Evolutionary conservation across 805 yeast genomes (phyloP), one percentile per base, ranked within the genome.

Genomic region (Maudiozyma pseudohumilis): DNA sequence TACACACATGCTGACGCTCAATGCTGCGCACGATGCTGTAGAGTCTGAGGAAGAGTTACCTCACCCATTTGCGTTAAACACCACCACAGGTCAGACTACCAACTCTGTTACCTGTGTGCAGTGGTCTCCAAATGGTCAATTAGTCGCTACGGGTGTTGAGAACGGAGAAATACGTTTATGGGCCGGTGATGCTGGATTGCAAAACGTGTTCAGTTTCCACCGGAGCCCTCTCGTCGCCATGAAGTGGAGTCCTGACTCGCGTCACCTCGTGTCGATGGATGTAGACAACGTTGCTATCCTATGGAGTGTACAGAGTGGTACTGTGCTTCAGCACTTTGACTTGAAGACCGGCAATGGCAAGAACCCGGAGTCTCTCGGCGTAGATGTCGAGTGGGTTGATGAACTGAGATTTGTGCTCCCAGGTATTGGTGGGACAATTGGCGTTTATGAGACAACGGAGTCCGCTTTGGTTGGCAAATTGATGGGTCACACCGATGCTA

Each of bases 141-240:
- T 67, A 11, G 56, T 86, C 3, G 66, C 80, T 11, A 80, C 88
- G 0, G 81, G 78, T 3, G 68, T 77, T 2, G 74, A 69, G 38
- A 69, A 69, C 49, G 95, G 95, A 11, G 89, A 81, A 48, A 49
- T 87, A 7, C 62, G 89, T 39, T 64, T 83, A n/a, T 87, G 95
- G 94, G 70, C 77, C 9, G 65, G 72, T 0, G 79, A 75, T 33
- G 94, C 95, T 0, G 68, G 70, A 22, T 62, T 85, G 27, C 65
- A 72, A 41, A 78, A 75, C 35, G 70, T 72, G 1, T 57, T 77
- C 47, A 64, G 68, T 19, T 53, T 70, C 26, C 83, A 77, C 46
- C 64, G 66, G 31, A 56, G 72, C 2, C 74, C 88, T 0, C 67
- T 86, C 1, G 49, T 75, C 8, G 53, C 66, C 2, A 59, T 81